Evolutionary conservation across 352 stramenopile genomes (phyloP).

Genomic region (Phytophthora melonis): DNA sequence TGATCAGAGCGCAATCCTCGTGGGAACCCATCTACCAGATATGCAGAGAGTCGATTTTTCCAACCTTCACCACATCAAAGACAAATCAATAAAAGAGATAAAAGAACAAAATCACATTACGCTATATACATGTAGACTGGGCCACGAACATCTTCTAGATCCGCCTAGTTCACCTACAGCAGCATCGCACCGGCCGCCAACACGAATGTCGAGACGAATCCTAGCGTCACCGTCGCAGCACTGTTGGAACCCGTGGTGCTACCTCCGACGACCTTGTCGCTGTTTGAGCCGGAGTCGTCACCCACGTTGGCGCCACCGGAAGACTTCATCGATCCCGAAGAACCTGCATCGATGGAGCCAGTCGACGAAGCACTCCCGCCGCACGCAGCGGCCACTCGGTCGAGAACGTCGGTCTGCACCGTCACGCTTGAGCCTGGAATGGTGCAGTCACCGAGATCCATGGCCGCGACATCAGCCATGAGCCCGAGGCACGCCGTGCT

Average conservation of each 20-base stretch:
- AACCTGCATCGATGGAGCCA: neutral
- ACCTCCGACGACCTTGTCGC: constrained; percentile 14
- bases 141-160: neutral
- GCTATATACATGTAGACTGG: too few species aligned
- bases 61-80: too few species aligned
- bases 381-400: constrained; percentile 8
- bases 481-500: constrained; percentile 29
- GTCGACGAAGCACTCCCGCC: constrained; percentile 18
- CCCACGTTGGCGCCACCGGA: constrained; percentile 17
- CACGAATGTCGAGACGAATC: neutral
- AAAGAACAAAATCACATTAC: too few species aligned
- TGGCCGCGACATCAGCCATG: constrained; percentile 18
- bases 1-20: too few species aligned
- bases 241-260: constrained; percentile 10
- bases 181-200: constrained; percentile 8
- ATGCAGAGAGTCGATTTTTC: too few species aligned
- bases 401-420: constrained; percentile 29
- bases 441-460: constrained; percentile 35
- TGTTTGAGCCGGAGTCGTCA: constrained; percentile 25
- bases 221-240: constrained; percentile 10
- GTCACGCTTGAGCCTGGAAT: constrained; percentile 33
- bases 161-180: constrained; percentile 6
- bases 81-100: too few species aligned
- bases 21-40: too few species aligned
- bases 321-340: neutral